Base-by-base conservation (phyloP, 2,329 filamentous ascomycete species). In the Aureobasidium zeae region DNA sequence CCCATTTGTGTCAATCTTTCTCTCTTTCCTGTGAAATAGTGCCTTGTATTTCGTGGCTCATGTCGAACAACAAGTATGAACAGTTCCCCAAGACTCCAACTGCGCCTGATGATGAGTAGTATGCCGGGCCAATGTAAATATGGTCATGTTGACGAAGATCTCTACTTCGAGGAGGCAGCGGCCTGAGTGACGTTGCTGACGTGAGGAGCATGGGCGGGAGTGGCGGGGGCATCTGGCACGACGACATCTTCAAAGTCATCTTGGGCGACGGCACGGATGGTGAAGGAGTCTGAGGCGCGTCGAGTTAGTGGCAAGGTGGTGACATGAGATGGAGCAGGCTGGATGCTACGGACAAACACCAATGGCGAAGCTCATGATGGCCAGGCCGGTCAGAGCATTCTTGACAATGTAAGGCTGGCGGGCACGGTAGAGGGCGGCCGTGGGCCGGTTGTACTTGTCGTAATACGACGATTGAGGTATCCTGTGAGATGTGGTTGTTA, bases 181-280 rank as follows among this genome's bases (percentile, higher is more conserved):
- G 21, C 33, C 21, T 44, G 31, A 17, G 25, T 41, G 17, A 33
- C 41, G 1, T 44, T 49, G 44, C 51, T 50, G n/a, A 49, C 50
- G 37, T 54, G 45, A 19, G 52, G 53, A 13, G 52, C 49, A 20
- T 66, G 61, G 28, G 66, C 57, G n/a, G 68, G 63, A 48, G 72
- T 66, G 37, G 66, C 63, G 35, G 85, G 81, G 41, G 74, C 70
- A 60, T 86, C 83, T 20, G 91, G 91, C 26, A 96, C 81, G 60
- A 86, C 81, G 55, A 96, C 88, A 61, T 98, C 91, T 46, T 88
- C 85, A 68, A 98, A 98, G 53, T 95, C 86, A 64, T 96, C 91
- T 66, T 96, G 91, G 31, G 89, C 86, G 58, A 98, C 84, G 44
- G 86, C 86, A 52, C 72, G 76, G 60, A 98, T 82, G 30, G 81